Base-by-base conservation (phyloP, 768 basidiomycete species). In the Hydnomerulius pinastri region DNA sequence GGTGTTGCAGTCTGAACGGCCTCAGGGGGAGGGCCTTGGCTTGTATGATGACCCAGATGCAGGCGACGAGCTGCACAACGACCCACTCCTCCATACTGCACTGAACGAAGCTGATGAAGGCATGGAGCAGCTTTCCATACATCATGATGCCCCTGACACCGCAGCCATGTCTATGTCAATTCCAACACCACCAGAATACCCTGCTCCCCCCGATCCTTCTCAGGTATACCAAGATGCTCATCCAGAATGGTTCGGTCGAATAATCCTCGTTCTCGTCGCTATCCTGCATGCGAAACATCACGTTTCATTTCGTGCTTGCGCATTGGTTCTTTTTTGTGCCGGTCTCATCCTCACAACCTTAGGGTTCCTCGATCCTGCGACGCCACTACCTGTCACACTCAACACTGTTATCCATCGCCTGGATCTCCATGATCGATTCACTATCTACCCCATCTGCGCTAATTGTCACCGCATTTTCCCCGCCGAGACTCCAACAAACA, bases 211-310 rank as follows among this genome's bases (percentile, higher is more conserved):
- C 27, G n/a, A 25, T 17, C 43, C 43, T 17, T n/a, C 28, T 25
- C 33, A 30, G 11, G 13, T 46, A 8, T 54, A 54, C 35, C 32
- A 18, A 35, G 30, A 39, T 15, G 30, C 33, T 47, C 57, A 60
- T 49, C 9, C 23, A 4, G 29, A 5, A 10, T 61, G 61, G 61
- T 58, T 44, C 41, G 45, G 55, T 4, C 40, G 48, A 8, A 43
- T 51, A 20, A 46, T 55, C 12, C 17, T 61, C 9, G 10, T 55
- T 15, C 48, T 63, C 17, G 48, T 61, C 24, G 55, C 48, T 13
- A 48, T 56, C 18, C 58, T 63, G 9, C 62, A 63, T 39, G 55
- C 55, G 13, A 50, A 42, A n/a, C 58, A 61, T 36, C 61, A 52
- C 33, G 43, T 63, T 25, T 54, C 62, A 7, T 63, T 63, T 33